A percentile compares a stretch with the other conserved stretches of the same genome.
phyloP scores from a whole-genome alignment of 257 asterid genomes.

The Ehretia macrophylla region DNA sequence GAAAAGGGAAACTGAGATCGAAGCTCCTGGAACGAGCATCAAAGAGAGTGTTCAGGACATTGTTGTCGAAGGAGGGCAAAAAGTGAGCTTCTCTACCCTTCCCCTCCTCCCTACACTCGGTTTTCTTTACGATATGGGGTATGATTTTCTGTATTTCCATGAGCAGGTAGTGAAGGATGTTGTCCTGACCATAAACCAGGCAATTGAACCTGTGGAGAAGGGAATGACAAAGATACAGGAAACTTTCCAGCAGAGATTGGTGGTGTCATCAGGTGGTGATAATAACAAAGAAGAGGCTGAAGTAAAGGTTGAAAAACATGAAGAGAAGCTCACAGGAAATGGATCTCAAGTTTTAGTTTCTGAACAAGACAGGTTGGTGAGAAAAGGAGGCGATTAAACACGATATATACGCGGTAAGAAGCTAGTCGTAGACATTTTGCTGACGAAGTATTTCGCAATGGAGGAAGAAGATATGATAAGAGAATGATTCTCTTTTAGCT shows the following conservation, averaged over 20 bases:
- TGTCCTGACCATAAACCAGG: constrained; percentile 87
- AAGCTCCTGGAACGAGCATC: constrained; percentile 83
- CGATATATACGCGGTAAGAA: neutral
- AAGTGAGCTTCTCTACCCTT: constrained; percentile 37
- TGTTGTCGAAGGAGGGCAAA: constrained; percentile 89
- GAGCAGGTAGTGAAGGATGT: constrained; percentile 85
- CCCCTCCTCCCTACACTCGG: neutral
- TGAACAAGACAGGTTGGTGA: constrained; percentile 2
- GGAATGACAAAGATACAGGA: constrained; percentile 94
- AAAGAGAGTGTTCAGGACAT: constrained; percentile 91
- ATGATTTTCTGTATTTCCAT: neutral
- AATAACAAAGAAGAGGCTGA: constrained; percentile 41
- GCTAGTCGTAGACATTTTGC: neutral
- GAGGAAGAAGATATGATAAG: too few relatives aligned
- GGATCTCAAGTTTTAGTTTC: constrained; percentile 24
- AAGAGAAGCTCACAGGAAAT: constrained; percentile 20
- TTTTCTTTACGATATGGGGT: neutral
- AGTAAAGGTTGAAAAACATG: constrained; percentile 44
- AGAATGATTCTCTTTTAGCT: neutral
- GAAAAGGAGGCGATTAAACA: neutral
- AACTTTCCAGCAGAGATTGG: constrained; percentile 60
- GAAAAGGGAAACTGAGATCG: constrained; percentile 58
- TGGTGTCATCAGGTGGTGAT: constrained; percentile 17
- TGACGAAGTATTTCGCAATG: neutral
- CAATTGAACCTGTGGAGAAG: constrained; percentile 87